These are phyloP conservation scores for Kernera saxatilis DNA, from an alignment of 345 rosid genomes.

Conservation along the genomic window DNA sequence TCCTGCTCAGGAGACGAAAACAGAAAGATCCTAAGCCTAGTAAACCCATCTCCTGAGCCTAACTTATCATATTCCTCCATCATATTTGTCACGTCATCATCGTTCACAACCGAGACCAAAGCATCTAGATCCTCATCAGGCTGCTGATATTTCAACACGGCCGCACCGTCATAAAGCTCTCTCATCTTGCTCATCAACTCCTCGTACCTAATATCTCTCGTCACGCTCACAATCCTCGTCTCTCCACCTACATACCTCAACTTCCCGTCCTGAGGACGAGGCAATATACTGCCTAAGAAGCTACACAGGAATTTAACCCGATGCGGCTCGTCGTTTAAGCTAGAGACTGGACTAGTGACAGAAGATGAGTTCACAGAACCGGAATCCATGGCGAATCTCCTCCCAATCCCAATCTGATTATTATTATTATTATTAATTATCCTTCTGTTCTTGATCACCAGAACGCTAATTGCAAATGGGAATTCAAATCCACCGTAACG, in stretches of 20 bases:
- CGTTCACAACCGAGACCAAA: slow-evolving; percentile 87
- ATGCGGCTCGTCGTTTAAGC: slow-evolving; percentile 59
- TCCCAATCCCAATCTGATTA: slow-evolving; percentile 10
- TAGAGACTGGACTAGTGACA: slow-evolving; percentile 36
- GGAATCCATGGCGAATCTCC: slow-evolving; percentile 44
- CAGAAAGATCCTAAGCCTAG: slow-evolving; percentile 91
- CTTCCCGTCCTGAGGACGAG: slow-evolving; percentile 96
- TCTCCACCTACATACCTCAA: slow-evolving; percentile 94
- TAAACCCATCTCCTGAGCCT: slow-evolving; percentile 81
- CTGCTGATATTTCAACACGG: slow-evolving; percentile 84
- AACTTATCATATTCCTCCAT: slow-evolving; percentile 99
- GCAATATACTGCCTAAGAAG: slow-evolving; percentile 85
- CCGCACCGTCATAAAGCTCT: slow-evolving; percentile 77
- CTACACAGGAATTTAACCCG: slow-evolving; percentile 89
- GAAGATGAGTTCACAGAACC: slow-evolving; percentile 35
- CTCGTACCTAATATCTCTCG: slow-evolving; percentile 60
- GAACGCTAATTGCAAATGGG: slow-evolving; percentile 54
- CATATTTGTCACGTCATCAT: slow-evolving; percentile 90
- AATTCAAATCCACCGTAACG: slow-evolving; percentile 25
- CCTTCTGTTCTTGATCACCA: slow-evolving; percentile 24
- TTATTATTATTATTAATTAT: background rate
- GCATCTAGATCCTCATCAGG: slow-evolving; percentile 99
- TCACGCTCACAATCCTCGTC: slow-evolving; percentile 76
- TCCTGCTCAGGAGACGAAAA: slow-evolving; percentile 70
- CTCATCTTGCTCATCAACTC: slow-evolving; percentile 83